phyloP scores from a whole-genome alignment of 345 rosid species.

The Linum usitatissimum region DNA sequence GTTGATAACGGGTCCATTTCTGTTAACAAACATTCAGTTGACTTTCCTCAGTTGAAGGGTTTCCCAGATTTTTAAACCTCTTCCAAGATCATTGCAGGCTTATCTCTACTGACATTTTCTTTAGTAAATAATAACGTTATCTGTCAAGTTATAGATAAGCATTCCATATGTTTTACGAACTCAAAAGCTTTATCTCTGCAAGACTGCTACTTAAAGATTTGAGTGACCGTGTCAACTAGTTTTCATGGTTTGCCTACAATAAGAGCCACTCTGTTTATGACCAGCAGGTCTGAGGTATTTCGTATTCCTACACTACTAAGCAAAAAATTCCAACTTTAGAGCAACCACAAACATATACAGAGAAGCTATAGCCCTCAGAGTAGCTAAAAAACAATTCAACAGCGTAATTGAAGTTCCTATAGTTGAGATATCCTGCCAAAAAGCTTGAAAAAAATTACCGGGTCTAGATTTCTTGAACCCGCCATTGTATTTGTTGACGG shows the following conservation, averaged over 20 bases:
- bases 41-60: conserved; percentile 32
- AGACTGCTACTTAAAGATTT: background rate
- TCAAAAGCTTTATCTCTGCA: background rate
- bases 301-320: background rate
- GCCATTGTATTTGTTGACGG: background rate
- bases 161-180: background rate
- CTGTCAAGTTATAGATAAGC: background rate
- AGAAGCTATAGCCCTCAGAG: background rate
- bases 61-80: conserved; percentile 15
- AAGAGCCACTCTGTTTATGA: background rate
- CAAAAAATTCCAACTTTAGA: background rate
- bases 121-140: background rate
- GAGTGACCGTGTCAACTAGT: background rate
- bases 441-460: background rate
- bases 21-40: conserved; percentile 70
- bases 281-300: background rate
- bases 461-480: background rate
- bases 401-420: background rate
- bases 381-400: background rate
- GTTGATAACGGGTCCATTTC: conserved; percentile 77
- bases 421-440: background rate
- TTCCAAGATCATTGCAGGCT: background rate
- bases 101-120: no score
- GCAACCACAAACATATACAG: background rate
- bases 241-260: background rate